Conservation (phyloP, 306 rosid genomes). For the Purshia tridentata region DNA sequence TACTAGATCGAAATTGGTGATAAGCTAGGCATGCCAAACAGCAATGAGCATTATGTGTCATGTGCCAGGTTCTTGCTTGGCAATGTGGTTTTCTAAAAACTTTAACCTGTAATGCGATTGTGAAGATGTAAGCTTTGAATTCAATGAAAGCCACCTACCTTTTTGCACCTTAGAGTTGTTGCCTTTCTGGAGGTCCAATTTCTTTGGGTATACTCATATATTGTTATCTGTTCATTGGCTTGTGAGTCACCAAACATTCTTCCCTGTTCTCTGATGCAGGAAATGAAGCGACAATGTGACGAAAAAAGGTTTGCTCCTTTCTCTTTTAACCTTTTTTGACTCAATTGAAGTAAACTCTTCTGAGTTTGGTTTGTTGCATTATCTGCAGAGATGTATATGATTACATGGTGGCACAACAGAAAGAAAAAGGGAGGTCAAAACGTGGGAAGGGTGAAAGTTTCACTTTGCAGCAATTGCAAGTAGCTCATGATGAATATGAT, state of each 20-base stretch:
- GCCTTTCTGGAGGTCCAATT: background rate
- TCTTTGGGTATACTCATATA: slow-evolving; percentile 11
- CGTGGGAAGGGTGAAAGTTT: slow-evolving; percentile 61
- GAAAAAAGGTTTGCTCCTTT: slow-evolving; percentile 62
- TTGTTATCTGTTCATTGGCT: background rate
- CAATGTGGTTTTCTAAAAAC: background rate
- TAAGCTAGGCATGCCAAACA: background rate
- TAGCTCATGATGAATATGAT: slow-evolving; percentile 64
- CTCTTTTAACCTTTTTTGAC: slow-evolving; percentile 21
- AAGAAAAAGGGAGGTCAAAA: slow-evolving; percentile 79
- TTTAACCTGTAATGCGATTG: background rate
- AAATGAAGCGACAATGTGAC: slow-evolving; percentile 91
- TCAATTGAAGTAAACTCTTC: slow-evolving; percentile 20
- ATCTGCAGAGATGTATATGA: slow-evolving; percentile 72
- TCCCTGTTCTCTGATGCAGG: slow-evolving; percentile 52
- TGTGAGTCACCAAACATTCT: slow-evolving; percentile 27
- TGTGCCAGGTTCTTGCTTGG: background rate
- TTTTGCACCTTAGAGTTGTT: slow-evolving; percentile 12
- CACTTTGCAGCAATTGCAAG: slow-evolving; percentile 60
- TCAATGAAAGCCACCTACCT: background rate
- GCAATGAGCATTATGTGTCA: background rate
- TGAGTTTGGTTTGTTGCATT: slow-evolving; percentile 42
- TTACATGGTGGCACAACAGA: slow-evolving; percentile 39
- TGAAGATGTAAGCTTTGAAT: background rate
- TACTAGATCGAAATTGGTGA: background rate